Evolutionary conservation across 306 rosid species (phyloP).

Genomic region (Abrus pulchellus): DNA sequence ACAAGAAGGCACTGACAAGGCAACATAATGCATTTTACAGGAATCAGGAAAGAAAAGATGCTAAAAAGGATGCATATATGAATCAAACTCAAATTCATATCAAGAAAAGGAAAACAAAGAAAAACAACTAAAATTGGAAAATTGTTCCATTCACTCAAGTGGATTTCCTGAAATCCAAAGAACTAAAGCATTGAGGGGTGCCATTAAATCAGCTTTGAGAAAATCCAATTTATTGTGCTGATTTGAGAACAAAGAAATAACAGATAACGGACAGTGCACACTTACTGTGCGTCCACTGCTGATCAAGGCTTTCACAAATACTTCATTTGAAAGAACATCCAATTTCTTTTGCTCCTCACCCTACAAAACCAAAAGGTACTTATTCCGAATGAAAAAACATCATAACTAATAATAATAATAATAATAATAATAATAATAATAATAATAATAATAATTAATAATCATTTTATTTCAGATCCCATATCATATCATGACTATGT

Average conservation of each 20-base stretch:
- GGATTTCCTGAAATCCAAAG: neutral
- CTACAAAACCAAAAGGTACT: slow-evolving; percentile 26
- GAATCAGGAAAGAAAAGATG: neutral
- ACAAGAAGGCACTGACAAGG: slow-evolving; percentile 82
- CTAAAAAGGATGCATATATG: neutral
- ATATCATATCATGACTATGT: neutral
- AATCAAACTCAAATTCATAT: slow-evolving; percentile 24
- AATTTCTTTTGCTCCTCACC: slow-evolving; percentile 97
- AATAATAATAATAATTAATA: too few relatives aligned
- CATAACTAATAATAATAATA: neutral
- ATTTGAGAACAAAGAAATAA: neutral
- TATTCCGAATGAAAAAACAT: slow-evolving; percentile 1
- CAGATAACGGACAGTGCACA: neutral
- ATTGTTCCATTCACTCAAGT: too few relatives aligned
- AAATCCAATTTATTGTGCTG: too few relatives aligned
- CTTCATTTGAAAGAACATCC: slow-evolving; percentile 97
- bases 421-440: too few relatives aligned
- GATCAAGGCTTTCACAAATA: slow-evolving; percentile 85
- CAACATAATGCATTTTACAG: slow-evolving; percentile 31
- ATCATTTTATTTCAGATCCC: neutral
- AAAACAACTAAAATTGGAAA: neutral
- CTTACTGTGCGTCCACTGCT: slow-evolving; percentile 97
- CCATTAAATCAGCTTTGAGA: too few relatives aligned
- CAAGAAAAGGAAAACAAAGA: slow-evolving; percentile 2
- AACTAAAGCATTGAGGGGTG: neutral